A percentile compares a stretch with the other conserved stretches of the same genome.
Conservation (phyloP, 192 early-diverging fungal species). For the Backusella circina region DNA sequence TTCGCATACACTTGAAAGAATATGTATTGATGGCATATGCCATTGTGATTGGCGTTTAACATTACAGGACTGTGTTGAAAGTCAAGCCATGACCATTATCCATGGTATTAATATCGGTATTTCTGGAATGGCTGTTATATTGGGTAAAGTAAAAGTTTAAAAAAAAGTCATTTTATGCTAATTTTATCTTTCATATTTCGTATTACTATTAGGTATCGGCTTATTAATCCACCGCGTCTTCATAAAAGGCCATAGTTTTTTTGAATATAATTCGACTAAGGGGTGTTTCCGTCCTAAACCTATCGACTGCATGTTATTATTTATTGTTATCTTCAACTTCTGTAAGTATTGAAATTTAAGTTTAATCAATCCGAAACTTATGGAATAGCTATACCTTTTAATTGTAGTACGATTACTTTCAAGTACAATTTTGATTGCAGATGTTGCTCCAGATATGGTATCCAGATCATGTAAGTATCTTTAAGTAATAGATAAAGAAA, state of each 20-base stretch:
- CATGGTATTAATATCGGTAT: slow-evolving; percentile 20
- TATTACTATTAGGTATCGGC: slow-evolving; percentile 3
- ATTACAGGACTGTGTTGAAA: slow-evolving; percentile 9
- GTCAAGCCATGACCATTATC: slow-evolving; percentile 9
- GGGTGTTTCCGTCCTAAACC: slow-evolving; percentile 28
- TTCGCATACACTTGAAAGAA: background rate
- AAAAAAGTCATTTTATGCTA: background rate
- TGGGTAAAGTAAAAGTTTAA: slow-evolving; percentile 10
- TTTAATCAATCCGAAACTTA: background rate
- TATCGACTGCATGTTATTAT: slow-evolving; percentile 25
- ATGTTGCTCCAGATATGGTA: slow-evolving; percentile 9
- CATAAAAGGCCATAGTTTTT: slow-evolving; percentile 21
- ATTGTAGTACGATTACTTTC: slow-evolving; percentile 19
- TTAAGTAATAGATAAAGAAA: background rate
- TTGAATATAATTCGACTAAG: slow-evolving; percentile 14
- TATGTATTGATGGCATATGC: slow-evolving; percentile 14
- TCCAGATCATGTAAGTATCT: slow-evolving; percentile 22
- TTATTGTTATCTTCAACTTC: slow-evolving; percentile 24
- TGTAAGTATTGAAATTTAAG: slow-evolving; percentile 1
- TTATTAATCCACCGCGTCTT: slow-evolving; percentile 16
- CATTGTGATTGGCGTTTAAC: slow-evolving; percentile 33
- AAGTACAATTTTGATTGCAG: slow-evolving; percentile 15
- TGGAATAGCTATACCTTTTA: background rate
- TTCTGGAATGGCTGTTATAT: slow-evolving; percentile 13
- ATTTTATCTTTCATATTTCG: background rate